Base-by-base conservation (phyloP, 768 basidiomycete genomes). In the Erythrobasidium yunnanense region DNA sequence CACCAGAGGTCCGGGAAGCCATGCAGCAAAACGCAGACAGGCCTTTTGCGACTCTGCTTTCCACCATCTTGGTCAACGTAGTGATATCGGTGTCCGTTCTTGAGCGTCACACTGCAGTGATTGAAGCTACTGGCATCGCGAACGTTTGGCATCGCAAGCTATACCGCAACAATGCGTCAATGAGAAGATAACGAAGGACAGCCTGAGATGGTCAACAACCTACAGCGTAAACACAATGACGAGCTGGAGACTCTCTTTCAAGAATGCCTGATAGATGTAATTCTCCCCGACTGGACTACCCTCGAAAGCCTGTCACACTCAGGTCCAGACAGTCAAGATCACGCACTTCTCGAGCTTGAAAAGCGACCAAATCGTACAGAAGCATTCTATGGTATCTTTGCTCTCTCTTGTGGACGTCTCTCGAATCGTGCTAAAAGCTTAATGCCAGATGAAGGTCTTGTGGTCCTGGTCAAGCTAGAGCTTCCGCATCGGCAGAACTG, bases 1-100 rank as follows among this genome's bases (percentile, higher is more conserved):
- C n/a, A 47, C 60, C 60, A 63, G 17, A 63, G 46, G 33, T 63
- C 60, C 32, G 60, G 60, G 38, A 63, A 63, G 47, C 60, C 60
- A 35, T 63, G 60, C 20, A 63, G 49, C 27, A 63, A 34, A n/a
- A 63, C 29, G 22, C 60, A 63, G 5, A 30, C 52, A 11, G 47
- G 47, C 34, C 35, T 4, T 20, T 4, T 6, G 30, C 45, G 17
- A 51, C 5, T 18, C 5, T 5, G 2, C 2, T 23, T 30, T n/a
- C n/a, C 29, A 63, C 29, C 11, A 27, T 29, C 5, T 25, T 50
- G 29, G 30, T 63, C 45, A 17, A 51, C 32, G 29, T 51, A 50
- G 47, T 63, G 60, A 23, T 49, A 50, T 4, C 23, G n/a, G 18
- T 63, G 47, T 6, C 60, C 49, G 38, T 63, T 63, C 47, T 51